Evolutionary conservation across 345 rosid species (phyloP), one percentile per base, ranked within the genome.

Genomic region (Syzygium aqueum): DNA sequence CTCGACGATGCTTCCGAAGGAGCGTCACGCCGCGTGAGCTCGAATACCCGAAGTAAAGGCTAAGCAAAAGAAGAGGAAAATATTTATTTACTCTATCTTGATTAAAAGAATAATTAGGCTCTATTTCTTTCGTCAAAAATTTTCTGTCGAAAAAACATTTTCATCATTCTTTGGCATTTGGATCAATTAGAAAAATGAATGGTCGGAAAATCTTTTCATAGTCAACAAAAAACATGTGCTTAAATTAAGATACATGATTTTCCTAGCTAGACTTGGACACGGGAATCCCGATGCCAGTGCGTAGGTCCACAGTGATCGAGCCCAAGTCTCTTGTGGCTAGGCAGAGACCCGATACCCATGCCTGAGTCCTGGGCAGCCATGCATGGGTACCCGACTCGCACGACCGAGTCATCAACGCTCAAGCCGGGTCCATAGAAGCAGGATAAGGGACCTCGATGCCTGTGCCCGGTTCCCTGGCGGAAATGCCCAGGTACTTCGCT

Each of bases 401-500:
- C 0, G 5, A 5, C 40, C 17, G 2, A 14, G 11, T 28, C 77
- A 28, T 63, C 21, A 63, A 63, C 6, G 21, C 3, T 8, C 16
- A 2, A 28, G 11, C 77, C 1, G 0, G 3, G 21, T 28, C 37
- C 37, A 63, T 3, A 63, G 0, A 28, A 37, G 77, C 77, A 21
- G 7, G 8, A 40, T 37, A 63, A 63, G 21, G 21, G 77, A 63
- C 40, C 19, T 28, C 21, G 15, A 17, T 63, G 77, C 40, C 0
- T 0, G 0, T 30, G 33, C 33, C 19, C 73, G 2, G 7, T 61
- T 61, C 33, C 9, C 37, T 8, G 0, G 17, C 0, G 3, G 11
- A 0, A 28, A 9, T 63, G 40, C 43, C 40, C 1, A 7, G 2
- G 33, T 28, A 63, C 40, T 16, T 0, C 0, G 5, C 23, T 30